A percentile compares a stretch with the other conserved stretches of the same genome.
These are phyloP conservation scores for Colletotrichum horii DNA, from an alignment of 2,329 filamentous ascomycete genomes.

Conservation along the genomic window DNA sequence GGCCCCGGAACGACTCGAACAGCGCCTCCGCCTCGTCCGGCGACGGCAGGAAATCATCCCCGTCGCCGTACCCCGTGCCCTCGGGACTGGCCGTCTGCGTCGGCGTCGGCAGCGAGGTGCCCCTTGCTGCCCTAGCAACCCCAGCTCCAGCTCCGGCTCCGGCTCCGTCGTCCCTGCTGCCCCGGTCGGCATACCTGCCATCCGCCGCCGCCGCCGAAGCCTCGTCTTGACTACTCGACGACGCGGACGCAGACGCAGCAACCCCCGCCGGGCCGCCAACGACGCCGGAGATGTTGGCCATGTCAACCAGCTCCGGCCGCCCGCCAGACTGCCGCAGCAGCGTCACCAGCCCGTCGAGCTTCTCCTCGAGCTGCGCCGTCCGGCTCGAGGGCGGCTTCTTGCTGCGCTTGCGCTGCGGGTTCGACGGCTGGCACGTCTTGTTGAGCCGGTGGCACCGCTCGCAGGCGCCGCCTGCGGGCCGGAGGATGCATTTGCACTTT, in stretches of 20 bases:
- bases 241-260: background rate
- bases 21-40: conserved; percentile 16
- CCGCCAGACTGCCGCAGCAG: conserved; percentile 26
- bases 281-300: background rate
- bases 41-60: background rate
- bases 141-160: background rate
- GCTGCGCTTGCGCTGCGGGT: conserved; percentile 34
- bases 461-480: conserved; percentile 30
- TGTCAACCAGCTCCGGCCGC: background rate
- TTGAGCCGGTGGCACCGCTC: conserved; percentile 47
- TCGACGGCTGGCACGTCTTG: conserved; percentile 43
- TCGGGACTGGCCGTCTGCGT: conserved; percentile 9
- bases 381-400: conserved; percentile 24
- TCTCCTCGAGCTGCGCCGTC: conserved; percentile 28
- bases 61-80: background rate
- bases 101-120: conserved; percentile 3
- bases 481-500: conserved; percentile 49
- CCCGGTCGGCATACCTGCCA: background rate
- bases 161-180: background rate
- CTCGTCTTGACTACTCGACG: background rate
- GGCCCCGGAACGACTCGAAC: conserved; percentile 24
- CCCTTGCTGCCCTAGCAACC: background rate
- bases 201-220: background rate
- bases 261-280: background rate
- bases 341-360: conserved; percentile 31